Conservation (phyloP, 106 monocot species). For the Dendrobium nobile region DNA sequence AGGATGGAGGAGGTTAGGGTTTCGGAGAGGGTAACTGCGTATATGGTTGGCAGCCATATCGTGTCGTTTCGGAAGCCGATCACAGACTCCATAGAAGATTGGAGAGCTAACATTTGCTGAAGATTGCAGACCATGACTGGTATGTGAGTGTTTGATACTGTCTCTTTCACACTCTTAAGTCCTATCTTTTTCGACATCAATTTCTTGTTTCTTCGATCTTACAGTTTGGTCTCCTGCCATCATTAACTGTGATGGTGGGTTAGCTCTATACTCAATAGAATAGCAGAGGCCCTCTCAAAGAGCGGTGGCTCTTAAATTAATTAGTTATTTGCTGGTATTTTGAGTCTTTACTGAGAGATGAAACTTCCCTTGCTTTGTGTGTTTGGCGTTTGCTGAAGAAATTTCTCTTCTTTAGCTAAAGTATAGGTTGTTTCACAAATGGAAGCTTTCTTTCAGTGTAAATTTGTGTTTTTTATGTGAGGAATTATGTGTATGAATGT, state of each 20-base stretch:
- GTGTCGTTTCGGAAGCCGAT: constrained; percentile 52
- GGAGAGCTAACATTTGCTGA: constrained; percentile 34
- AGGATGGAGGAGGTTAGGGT: constrained; percentile 60
- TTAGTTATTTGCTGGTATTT: neutral
- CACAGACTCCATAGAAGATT: constrained; percentile 5
- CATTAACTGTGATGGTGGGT: neutral
- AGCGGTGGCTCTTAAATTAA: neutral
- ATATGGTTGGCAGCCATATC: constrained; percentile 48
- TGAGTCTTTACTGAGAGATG: neutral
- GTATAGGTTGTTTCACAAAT: too few relatives aligned
- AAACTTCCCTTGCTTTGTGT: neutral
- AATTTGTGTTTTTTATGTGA: too few relatives aligned
- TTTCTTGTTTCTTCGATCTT: neutral
- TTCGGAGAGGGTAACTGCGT: constrained; percentile 43
- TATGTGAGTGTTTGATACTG: neutral
- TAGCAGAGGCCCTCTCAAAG: neutral
- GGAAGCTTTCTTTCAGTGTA: too few relatives aligned
- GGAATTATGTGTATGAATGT: too few relatives aligned
- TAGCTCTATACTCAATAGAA: neutral
- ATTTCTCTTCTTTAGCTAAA: too few relatives aligned
- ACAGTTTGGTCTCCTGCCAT: neutral
- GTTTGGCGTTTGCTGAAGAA: too few relatives aligned
- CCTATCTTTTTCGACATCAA: neutral
- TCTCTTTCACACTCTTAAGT: neutral
- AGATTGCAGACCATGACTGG: neutral